Evolutionary conservation across 2,329 filamentous ascomycete species (phyloP), one percentile per base, ranked within the genome.

Genomic region (Xylariaceae sp.): DNA sequence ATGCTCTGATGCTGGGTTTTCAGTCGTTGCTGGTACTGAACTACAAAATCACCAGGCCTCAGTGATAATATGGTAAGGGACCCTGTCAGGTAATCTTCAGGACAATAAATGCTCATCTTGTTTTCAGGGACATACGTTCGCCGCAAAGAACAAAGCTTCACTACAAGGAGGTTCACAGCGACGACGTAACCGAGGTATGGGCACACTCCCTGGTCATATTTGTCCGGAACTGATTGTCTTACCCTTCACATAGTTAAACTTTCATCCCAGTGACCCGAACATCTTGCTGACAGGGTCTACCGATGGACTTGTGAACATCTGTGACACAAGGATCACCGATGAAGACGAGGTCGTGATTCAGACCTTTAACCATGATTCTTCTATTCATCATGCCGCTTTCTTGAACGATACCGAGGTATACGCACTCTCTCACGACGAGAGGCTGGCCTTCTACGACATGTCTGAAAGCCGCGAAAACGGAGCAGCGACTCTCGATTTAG

Each of bases 321-420:
- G 85, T 66, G 83, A 93, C 67, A 85, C 80, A 16, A 74, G 75
- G 38, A 75, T 87, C 47, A 67, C 73, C 16, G 84, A 88, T 55
- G 87, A 92, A 65, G 87, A 92, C 60, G 87, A 92, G 37, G 82
- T 87, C 1, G 71, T 90, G 17, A 72, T 86, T 47, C 85, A 89
- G 65, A 86, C 88, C 11, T 82, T 91, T 63, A 92, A 92, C 64
- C 85, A 88, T 60, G 76, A 79, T 29, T 80, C 83, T 25, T 88
- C 86, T 0, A 79, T 92, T 52, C 86, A 89, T 63, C 84, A 80
- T 54, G 82, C 86, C 12, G 84, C 82, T 5, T 91, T 90, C 67
- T 70, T 92, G 44, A 79, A 72, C 44, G 65, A 71, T 14, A 76
- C 75, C 5, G 77, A 85, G 58, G 77, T 90, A 23, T 88, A 82